These are phyloP conservation scores for Ilyonectria sp. DNA, from an alignment of 2,329 filamentous ascomycete genomes.

Conservation along the genomic window DNA sequence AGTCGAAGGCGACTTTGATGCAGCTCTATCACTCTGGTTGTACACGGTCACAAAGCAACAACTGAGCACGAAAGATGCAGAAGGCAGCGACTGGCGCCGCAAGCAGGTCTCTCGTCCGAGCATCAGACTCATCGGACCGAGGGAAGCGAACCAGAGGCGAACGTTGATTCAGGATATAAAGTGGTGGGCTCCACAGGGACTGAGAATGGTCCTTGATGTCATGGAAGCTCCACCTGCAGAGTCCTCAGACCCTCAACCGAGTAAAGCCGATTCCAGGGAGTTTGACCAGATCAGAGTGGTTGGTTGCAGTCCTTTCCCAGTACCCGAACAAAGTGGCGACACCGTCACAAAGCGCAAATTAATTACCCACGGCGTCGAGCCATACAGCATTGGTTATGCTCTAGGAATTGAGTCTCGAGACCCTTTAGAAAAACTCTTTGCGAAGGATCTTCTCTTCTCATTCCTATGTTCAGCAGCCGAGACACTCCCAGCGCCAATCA, in stretches of 20 bases:
- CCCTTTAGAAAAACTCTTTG: conserved; percentile 6
- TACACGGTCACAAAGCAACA: neutral
- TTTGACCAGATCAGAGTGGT: conserved; percentile 10
- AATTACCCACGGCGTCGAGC: no score
- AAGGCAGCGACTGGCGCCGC: neutral
- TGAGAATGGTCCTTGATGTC: neutral
- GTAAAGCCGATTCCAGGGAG: neutral
- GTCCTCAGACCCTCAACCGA: neutral
- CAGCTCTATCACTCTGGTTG: neutral
- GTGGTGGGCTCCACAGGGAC: neutral
- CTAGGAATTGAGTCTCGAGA: neutral
- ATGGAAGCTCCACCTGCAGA: neutral
- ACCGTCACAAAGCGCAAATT: neutral
- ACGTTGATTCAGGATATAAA: neutral
- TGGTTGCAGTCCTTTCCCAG: neutral
- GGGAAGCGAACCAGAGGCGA: neutral
- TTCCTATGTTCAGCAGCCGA: conserved; percentile 15
- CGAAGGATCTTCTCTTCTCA: conserved; percentile 20
- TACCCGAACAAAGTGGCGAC: neutral
- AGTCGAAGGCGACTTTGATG: neutral
- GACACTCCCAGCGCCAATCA: neutral
- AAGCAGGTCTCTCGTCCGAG: neutral
- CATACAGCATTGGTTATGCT: no score
- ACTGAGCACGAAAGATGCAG: neutral
- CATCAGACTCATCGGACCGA: neutral